Base-by-base conservation (phyloP, 1,284 basidiomycete genomes). In the Cutaneotrichosporon cyanovorans region DNA sequence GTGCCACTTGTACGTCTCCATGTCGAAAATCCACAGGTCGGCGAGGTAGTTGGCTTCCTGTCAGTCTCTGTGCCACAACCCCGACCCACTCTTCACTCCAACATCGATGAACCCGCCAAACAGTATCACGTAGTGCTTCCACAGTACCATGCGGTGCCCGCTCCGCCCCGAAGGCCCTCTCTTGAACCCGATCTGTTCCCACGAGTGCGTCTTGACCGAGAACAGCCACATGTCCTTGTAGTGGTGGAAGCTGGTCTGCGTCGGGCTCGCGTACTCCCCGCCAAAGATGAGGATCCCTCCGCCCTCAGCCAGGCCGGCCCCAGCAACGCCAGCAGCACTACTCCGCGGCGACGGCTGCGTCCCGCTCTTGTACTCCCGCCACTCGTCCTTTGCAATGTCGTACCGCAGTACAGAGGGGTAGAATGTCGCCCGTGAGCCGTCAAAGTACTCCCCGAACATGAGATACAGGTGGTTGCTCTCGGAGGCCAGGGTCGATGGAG, bases 141-240 rank as follows among this genome's bases (percentile, higher is more conserved):
- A 95, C 50, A 85, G 77, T 0, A 84, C 84, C 88, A 95, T 91
- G 20, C 87, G 75, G 69, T 88, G 88, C 1, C 91, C 91, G 14
- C 84, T 87, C 22, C 91, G 76, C 2, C 88, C 86, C 36, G 78
- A 82, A 0, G 90, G 90, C 15, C 81, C 77, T 15, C 84, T 70
- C 63, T 89, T 92, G 8, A 87, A 77, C 78, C 95, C 90, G 47
- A 93, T 86, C 16, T 87, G 76, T 51, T 95, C 87, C 91, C 91
- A 96, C 0, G 78, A 72, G 60, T 89, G 85, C 0, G 79, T 55
- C 48, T 60, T 60, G 37, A 56, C 51, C 30, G 45, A 53, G 48
- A 60, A 58, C 30, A 58, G 46, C 53, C 53, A 59, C 55, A 91
- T 82, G 59, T 92, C 87, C 35, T 86, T 80, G 63, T 91, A 95